A percentile compares a stretch with the other conserved stretches of the same genome.
phyloP scores from a whole-genome alignment of 1,284 basidiomycete genomes.

The Leccinum angustisporum region DNA sequence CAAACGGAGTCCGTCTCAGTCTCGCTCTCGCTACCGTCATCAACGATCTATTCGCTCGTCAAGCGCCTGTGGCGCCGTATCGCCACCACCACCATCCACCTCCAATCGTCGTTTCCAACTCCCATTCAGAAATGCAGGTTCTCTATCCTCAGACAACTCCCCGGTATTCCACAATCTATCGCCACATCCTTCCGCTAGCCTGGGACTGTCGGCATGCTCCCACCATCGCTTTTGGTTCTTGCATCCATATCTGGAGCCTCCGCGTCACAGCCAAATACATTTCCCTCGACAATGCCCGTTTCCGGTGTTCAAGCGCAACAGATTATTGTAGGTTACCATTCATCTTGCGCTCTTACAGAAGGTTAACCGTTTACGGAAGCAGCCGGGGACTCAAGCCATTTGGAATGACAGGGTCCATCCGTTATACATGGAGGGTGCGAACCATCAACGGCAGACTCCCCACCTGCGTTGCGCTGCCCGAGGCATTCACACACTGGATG shows the following conservation, averaged over 20 bases:
- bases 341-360: not conserved
- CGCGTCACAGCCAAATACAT: conserved; percentile 7
- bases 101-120: conserved; percentile 29
- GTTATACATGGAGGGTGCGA: conserved; percentile 59
- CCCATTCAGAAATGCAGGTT: conserved; percentile 26
- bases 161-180: conserved; percentile 26
- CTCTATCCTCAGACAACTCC: conserved; percentile 24
- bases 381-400: conserved; percentile 18
- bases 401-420: conserved; percentile 46
- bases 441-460: conserved; percentile 59
- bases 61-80: conserved; percentile 54
- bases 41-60: conserved; percentile 76
- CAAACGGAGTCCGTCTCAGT: conserved; percentile 77
- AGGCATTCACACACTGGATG: conserved; percentile 70
- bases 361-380: conserved; percentile 9
- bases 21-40: conserved; percentile 69
- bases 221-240: conserved; percentile 39
- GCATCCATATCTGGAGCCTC: conserved; percentile 37
- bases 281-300: conserved; percentile 4
- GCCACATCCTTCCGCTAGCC: conserved; percentile 28
- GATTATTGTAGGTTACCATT: conserved; percentile 16
- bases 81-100: conserved; percentile 43
- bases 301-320: conserved; percentile 14
- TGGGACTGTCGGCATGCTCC: conserved; percentile 25
- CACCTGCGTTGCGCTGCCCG: conserved; percentile 64